A percentile compares a stretch with the other conserved stretches of the same genome.
These are phyloP conservation scores for Nitzschia palea DNA, from an alignment of 108 stramenopile genomes.

Conservation along the genomic window DNA sequence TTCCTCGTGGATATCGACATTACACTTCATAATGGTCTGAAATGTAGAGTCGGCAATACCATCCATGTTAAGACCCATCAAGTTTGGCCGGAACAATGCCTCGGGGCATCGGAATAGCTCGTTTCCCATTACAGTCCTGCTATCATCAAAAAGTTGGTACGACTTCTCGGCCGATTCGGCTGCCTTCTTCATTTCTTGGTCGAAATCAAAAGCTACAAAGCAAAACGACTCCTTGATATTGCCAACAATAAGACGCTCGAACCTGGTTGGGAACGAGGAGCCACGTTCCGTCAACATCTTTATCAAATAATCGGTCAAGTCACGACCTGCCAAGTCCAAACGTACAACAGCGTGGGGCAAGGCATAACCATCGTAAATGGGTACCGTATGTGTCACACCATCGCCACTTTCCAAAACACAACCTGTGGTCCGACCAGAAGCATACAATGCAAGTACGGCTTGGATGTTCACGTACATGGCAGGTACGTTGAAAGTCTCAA, in stretches of 20 bases:
- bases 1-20: slow-evolving; percentile 97
- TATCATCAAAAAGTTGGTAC: slow-evolving; percentile 88
- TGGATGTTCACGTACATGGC: no score
- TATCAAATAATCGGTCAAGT: no score
- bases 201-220: slow-evolving; percentile 90
- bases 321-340: no score
- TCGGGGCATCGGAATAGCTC: no score
- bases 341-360: slow-evolving; percentile 93
- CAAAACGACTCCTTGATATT: slow-evolving; percentile 89
- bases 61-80: slow-evolving; percentile 97
- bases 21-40: slow-evolving; percentile 99
- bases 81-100: slow-evolving; percentile 92
- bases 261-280: slow-evolving; percentile 88
- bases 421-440: no score
- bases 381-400: no score
- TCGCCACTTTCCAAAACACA: no score
- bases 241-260: slow-evolving; percentile 90
- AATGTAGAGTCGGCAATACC: no score
- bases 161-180: slow-evolving; percentile 88
- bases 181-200: slow-evolving; percentile 91
- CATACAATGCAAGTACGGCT: no score
- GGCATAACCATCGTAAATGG: no score
- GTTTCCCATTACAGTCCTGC: slow-evolving; percentile 90
- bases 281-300: no score
- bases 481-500: no score